These are phyloP conservation scores for Marasmius oreades DNA, from an alignment of 1,284 basidiomycete species.

Conservation along the genomic window DNA sequence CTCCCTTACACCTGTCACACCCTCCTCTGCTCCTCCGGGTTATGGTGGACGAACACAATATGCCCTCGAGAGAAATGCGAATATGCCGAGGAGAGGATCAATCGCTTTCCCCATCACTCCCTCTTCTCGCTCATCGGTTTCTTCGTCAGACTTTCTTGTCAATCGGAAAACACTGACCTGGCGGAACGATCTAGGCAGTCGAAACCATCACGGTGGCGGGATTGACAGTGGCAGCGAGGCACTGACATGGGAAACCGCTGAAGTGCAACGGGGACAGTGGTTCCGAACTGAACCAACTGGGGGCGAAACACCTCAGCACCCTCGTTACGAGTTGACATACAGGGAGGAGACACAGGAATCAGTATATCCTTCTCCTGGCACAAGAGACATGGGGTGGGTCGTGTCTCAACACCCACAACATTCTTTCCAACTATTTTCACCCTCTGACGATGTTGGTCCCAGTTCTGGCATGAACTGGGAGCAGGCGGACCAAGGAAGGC, in stretches of 20 bases:
- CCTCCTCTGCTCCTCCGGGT: background rate
- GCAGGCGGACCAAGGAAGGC: background rate
- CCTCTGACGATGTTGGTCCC: background rate
- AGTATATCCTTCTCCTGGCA: background rate
- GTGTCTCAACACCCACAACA: background rate
- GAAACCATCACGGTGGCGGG: background rate
- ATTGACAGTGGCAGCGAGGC: background rate
- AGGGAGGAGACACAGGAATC: background rate
- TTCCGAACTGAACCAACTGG: background rate
- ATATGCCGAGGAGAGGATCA: slow-evolving; percentile 2
- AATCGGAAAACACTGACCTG: background rate
- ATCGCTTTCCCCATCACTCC: background rate
- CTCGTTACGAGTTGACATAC: background rate
- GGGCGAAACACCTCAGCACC: no score
- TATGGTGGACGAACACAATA: background rate
- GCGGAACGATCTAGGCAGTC: background rate
- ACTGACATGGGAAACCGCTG: background rate
- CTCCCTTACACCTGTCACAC: background rate
- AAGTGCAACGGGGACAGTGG: background rate
- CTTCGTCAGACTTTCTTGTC: background rate
- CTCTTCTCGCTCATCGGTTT: background rate
- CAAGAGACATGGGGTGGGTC: background rate
- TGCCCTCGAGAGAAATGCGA: background rate
- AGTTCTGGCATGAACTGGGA: background rate
- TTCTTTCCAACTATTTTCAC: background rate